Evolutionary conservation across 495 filamentous ascomycete genomes (phyloP).

Genomic region (Haplographium delicatum): DNA sequence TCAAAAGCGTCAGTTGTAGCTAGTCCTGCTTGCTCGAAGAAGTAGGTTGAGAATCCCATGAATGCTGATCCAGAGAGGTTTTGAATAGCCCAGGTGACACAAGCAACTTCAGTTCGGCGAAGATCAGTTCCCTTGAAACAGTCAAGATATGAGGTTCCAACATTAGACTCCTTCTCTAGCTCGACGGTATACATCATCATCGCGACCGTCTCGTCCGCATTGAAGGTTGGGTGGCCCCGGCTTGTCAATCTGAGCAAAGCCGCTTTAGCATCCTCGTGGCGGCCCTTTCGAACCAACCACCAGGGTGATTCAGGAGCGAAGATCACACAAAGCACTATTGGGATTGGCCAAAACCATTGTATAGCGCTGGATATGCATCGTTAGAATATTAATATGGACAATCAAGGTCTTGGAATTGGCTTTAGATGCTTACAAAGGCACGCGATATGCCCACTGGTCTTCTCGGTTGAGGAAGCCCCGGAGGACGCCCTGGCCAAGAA

Average conservation of each 20-base stretch:
- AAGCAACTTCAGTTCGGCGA: constrained; percentile 65
- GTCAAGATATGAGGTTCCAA: constrained; percentile 55
- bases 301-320: constrained; percentile 73
- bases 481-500: constrained; percentile 62
- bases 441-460: constrained; percentile 57
- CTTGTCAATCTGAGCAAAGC: constrained; percentile 54
- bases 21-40: constrained; percentile 64
- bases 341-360: constrained; percentile 73
- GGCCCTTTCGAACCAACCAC: constrained; percentile 63
- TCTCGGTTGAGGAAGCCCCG: constrained; percentile 43
- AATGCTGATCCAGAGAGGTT: constrained; percentile 64
- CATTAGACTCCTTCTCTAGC: constrained; percentile 52
- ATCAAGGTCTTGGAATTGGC: too few species aligned
- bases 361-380: constrained; percentile 29
- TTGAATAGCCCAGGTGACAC: constrained; percentile 66
- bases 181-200: constrained; percentile 71
- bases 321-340: constrained; percentile 54
- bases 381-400: too few species aligned
- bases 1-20: constrained; percentile 45
- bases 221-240: constrained; percentile 46
- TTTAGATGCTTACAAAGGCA: too few species aligned
- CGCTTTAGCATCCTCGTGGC: constrained; percentile 50
- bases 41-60: constrained; percentile 64
- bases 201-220: constrained; percentile 58
- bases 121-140: constrained; percentile 63